A percentile compares a stretch with the other conserved stretches of the same genome.
Evolutionary conservation across 78 protist genomes (phyloP).

Genomic region (Emiliania huxleyi): DNA sequence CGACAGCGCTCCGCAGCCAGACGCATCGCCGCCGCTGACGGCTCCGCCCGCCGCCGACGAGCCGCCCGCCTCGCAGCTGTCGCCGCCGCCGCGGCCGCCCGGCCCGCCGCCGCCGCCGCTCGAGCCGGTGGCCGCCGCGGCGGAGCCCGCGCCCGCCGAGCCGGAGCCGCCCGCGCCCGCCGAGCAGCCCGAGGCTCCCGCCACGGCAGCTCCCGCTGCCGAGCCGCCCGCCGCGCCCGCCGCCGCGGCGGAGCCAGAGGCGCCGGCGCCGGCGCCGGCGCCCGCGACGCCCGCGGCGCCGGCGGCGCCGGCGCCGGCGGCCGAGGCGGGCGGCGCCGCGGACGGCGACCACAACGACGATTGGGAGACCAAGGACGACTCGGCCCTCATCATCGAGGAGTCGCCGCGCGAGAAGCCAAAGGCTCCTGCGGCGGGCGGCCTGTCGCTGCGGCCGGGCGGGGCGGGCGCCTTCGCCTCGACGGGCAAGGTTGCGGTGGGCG

Average conservation of each 20-base stretch:
- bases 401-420: neutral
- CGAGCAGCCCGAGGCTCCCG: neutral
- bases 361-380: neutral
- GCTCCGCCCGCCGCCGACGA: neutral
- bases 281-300: neutral
- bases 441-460: neutral
- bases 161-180: neutral
- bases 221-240: neutral
- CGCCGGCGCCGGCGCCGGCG: neutral
- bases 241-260: neutral
- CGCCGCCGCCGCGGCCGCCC: neutral
- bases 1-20: too few relatives aligned
- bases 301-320: neutral
- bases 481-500: neutral
- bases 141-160: neutral
- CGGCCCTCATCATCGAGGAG: neutral
- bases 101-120: neutral
- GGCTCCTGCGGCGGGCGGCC: neutral
- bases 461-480: neutral
- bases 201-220: neutral
- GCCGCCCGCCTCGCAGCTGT: neutral
- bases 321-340: neutral
- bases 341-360: neutral
- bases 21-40: neutral
- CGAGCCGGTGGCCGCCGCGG: neutral